Percentiles rank a stretch among this genome's conserved stretches.
These are phyloP conservation scores for Phytophthora pisi DNA, from an alignment of 352 stramenopile genomes.

Conservation along the genomic window DNA sequence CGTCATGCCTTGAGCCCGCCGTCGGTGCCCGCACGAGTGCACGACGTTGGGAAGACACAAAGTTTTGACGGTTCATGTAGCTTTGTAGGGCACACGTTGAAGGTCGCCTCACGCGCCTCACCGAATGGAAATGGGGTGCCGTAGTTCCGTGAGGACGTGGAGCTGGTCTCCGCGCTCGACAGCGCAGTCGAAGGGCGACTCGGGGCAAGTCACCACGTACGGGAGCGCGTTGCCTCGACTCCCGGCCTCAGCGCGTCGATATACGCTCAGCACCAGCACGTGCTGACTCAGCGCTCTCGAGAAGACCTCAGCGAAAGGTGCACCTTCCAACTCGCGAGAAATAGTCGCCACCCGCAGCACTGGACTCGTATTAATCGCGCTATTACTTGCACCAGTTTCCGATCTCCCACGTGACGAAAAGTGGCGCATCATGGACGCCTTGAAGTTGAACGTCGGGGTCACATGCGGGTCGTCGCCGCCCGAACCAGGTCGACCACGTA, in stretches of 20 bases:
- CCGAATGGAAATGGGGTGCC: slow-evolving; percentile 22
- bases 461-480: slow-evolving; percentile 41
- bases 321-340: slow-evolving; percentile 35
- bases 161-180: slow-evolving; percentile 50
- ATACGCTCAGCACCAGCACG: slow-evolving; percentile 56
- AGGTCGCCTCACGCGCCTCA: neutral
- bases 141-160: slow-evolving; percentile 43
- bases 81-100: neutral
- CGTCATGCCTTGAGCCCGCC: slow-evolving; percentile 1
- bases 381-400: neutral
- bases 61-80: neutral
- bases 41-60: slow-evolving; percentile 14
- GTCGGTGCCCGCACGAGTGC: slow-evolving; percentile 15
- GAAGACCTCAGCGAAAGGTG: slow-evolving; percentile 51
- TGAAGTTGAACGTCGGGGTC: slow-evolving; percentile 6
- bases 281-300: slow-evolving; percentile 42
- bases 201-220: slow-evolving; percentile 64
- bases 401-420: neutral
- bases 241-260: slow-evolving; percentile 41
- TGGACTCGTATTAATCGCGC: slow-evolving; percentile 14
- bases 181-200: slow-evolving; percentile 22
- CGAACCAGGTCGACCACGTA: slow-evolving; percentile 69
- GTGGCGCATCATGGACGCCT: slow-evolving; percentile 20
- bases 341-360: slow-evolving; percentile 45
- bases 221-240: slow-evolving; percentile 51